These are phyloP conservation scores for Mortierella antarctica DNA, from an alignment of 192 early-diverging fungal species.

Conservation along the genomic window DNA sequence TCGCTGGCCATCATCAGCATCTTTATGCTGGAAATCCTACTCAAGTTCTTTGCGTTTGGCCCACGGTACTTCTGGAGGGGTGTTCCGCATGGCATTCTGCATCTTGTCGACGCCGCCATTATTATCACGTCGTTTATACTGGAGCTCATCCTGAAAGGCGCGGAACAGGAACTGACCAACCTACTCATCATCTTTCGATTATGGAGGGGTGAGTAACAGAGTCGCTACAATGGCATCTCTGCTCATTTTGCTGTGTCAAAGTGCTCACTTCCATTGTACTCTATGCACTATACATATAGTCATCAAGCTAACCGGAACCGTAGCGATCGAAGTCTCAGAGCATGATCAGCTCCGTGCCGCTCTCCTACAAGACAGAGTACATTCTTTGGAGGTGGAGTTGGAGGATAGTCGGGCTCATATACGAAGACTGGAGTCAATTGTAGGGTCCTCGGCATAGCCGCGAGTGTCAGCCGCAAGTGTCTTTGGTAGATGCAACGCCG, in stretches of 20 bases:
- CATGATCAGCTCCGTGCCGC: constrained; percentile 13
- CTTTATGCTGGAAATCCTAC: constrained; percentile 61
- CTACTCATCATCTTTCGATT: constrained; percentile 63
- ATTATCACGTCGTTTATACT: constrained; percentile 57
- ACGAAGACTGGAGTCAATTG: constrained; percentile 4
- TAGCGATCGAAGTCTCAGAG: constrained; percentile 53
- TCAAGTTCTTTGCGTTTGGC: constrained; percentile 59
- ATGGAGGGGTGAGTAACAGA: constrained; percentile 44
- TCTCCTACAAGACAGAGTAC: constrained; percentile 2
- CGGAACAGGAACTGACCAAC: constrained; percentile 56
- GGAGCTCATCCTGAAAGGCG: constrained; percentile 58
- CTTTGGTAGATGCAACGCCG: background rate
- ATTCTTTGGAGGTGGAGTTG: constrained; percentile 5
- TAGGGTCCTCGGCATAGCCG: too few relatives aligned
- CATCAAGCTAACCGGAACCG: constrained; percentile 58
- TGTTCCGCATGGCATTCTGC: constrained; percentile 36
- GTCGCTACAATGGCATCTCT: too few relatives aligned
- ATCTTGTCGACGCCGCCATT: constrained; percentile 57
- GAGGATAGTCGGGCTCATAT: background rate
- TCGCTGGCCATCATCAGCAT: constrained; percentile 50
- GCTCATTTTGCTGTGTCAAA: too few relatives aligned
- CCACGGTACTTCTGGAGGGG: constrained; percentile 47
- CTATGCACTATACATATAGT: background rate
- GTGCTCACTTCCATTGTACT: too few relatives aligned
- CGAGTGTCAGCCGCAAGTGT: background rate